phyloP scores from a whole-genome alignment of 805 yeast genomes.

The Isabelozyma pseudorhagii region DNA sequence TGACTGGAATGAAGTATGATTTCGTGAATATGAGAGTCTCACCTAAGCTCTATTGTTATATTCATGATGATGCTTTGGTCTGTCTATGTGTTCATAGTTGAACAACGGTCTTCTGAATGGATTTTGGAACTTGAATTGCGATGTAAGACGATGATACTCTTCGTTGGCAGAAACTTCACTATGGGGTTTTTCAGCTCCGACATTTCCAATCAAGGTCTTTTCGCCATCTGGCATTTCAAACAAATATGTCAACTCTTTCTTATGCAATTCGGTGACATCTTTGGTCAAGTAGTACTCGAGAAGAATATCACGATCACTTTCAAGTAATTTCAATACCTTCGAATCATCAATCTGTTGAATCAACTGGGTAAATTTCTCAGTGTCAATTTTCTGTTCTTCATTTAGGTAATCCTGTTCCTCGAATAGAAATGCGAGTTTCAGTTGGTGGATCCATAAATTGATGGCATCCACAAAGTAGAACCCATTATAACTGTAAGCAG shows the following conservation, averaged over 20 bases:
- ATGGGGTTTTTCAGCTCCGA: conserved; percentile 12
- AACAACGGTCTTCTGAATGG: conserved; percentile 24
- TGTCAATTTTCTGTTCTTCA: conserved; percentile 9
- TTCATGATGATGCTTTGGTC: conserved; percentile 15
- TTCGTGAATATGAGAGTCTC: too few relatives aligned
- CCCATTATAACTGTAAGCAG: conserved; percentile 14
- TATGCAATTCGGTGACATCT: conserved; percentile 21
- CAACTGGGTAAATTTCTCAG: conserved; percentile 11
- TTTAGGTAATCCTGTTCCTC: conserved; percentile 9
- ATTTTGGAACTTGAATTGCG: conserved; percentile 16
- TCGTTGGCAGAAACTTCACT: conserved; percentile 10
- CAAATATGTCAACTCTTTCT: conserved; percentile 16
- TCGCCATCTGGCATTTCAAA: conserved; percentile 18
- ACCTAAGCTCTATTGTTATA: not conserved
- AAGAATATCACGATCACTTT: conserved; percentile 18
- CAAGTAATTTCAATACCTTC: conserved; percentile 16
- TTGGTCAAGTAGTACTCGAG: conserved; percentile 24
- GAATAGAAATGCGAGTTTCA: conserved; percentile 10
- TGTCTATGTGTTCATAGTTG: conserved; percentile 23
- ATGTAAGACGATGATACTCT: conserved; percentile 18
- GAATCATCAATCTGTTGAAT: conserved; percentile 13
- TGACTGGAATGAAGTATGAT: too few relatives aligned
- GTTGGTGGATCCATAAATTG: conserved; percentile 13
- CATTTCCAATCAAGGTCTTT: conserved; percentile 17
- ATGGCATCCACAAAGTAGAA: conserved; percentile 20